Conservation (phyloP, 306 rosid genomes). For the Vigna unguiculata region DNA sequence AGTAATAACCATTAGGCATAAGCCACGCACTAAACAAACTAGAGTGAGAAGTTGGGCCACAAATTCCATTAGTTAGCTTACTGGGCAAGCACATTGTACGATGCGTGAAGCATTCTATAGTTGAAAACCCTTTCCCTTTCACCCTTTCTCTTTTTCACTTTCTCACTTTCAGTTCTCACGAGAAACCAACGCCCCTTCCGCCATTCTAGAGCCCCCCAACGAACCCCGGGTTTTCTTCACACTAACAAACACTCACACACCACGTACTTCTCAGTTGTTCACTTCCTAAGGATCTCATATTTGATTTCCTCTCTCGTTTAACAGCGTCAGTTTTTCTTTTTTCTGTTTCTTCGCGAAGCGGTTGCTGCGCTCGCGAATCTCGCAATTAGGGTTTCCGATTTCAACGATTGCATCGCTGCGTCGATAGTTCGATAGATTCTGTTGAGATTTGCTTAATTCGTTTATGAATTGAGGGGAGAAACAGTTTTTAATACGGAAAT, state of each 20-base stretch:
- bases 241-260: no score
- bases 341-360: not conserved
- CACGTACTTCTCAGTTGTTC: no score
- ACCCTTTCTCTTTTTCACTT: slow-evolving; percentile 2
- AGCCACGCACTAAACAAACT: not conserved
- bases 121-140: slow-evolving; percentile 45
- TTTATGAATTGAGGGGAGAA: slow-evolving; percentile 31
- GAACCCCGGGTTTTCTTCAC: not conserved
- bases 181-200: slow-evolving; percentile 42
- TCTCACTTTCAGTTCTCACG: slow-evolving; percentile 33
- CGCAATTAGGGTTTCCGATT: slow-evolving; percentile 44
- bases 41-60: slow-evolving; percentile 4
- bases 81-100: slow-evolving; percentile 39
- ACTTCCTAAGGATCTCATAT: no score
- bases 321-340: not conserved
- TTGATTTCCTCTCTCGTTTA: not conserved
- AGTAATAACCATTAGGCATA: not conserved
- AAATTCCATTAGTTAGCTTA: slow-evolving; percentile 19
- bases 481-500: slow-evolving; percentile 15
- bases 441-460: not conserved
- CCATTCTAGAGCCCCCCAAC: not conserved
- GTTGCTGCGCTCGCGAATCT: not conserved
- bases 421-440: not conserved
- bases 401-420: not conserved
- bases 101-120: slow-evolving; percentile 19